phyloP scores from a whole-genome alignment of 164 flowering plant species.

The Kalanchoe fedtschenkoi region DNA sequence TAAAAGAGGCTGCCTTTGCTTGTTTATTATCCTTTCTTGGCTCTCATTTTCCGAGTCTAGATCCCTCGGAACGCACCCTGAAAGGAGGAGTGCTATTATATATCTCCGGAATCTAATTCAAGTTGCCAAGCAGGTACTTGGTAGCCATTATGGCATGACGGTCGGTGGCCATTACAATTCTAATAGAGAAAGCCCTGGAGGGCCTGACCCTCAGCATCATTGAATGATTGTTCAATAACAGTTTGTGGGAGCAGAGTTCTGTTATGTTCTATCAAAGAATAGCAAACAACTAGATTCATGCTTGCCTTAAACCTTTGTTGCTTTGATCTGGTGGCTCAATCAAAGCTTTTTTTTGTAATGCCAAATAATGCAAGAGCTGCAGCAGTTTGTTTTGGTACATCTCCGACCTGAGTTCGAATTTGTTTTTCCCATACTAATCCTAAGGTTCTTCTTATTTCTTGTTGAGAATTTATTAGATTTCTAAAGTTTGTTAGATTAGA shows the following conservation, averaged over 20 bases:
- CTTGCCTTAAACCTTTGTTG: background rate
- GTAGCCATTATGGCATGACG: background rate
- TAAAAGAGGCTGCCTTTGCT: background rate
- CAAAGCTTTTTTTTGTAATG: background rate
- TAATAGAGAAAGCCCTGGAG: background rate
- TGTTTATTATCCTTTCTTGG: background rate
- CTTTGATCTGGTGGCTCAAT: background rate
- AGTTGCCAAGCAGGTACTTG: background rate
- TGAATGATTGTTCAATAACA: background rate
- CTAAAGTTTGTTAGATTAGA: no score
- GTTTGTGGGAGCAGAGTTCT: background rate
- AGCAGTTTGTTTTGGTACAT: background rate
- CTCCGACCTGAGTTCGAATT: no score
- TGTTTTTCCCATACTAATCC: no score
- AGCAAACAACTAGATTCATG: no score
- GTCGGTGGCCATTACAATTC: background rate
- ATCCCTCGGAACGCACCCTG: background rate
- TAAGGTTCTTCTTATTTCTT: background rate
- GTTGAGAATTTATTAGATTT: no score
- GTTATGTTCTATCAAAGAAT: no score
- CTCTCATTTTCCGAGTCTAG: background rate
- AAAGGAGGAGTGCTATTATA: background rate
- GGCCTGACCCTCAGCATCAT: background rate
- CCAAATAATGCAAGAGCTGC: background rate
- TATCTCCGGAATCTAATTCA: background rate